A percentile compares a stretch with the other conserved stretches of the same genome.
These are phyloP conservation scores for Coccinonectria pachysandricola DNA, from an alignment of 2,329 filamentous ascomycete genomes.

Conservation along the genomic window DNA sequence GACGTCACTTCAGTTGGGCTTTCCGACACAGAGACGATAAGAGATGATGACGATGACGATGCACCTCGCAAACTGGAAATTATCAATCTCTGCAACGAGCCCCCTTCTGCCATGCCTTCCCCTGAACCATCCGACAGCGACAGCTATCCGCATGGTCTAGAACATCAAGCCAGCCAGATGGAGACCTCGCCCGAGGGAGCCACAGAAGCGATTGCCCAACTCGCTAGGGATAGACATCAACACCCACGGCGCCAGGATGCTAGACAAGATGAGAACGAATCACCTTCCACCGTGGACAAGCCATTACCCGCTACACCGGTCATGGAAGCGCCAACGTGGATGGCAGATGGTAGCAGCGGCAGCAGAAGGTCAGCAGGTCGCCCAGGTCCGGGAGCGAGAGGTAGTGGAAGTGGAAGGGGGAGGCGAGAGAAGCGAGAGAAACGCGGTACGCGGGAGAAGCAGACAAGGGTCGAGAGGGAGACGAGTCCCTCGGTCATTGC, in stretches of 20 bases:
- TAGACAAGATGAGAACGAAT: background rate
- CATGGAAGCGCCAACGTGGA: constrained; percentile 14
- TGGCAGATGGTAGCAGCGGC: too few relatives aligned
- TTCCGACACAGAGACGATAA: too few relatives aligned
- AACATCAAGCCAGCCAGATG: constrained; percentile 24
- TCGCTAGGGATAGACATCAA: constrained; percentile 11
- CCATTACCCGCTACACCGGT: constrained; percentile 22
- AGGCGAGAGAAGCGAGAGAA: too few relatives aligned
- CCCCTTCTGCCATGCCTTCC: background rate
- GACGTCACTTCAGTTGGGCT: too few relatives aligned
- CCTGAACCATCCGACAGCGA: constrained; percentile 2
- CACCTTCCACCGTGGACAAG: constrained; percentile 11
- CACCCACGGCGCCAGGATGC: too few relatives aligned
- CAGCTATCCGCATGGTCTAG: constrained; percentile 18
- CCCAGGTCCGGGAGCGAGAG: too few relatives aligned
- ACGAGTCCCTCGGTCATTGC: too few relatives aligned
- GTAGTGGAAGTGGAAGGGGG: too few relatives aligned
- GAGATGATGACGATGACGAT: background rate
- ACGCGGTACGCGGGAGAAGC: too few relatives aligned
- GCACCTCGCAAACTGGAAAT: background rate
- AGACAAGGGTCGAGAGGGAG: too few relatives aligned
- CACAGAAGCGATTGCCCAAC: constrained; percentile 17
- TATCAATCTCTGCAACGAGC: constrained; percentile 3
- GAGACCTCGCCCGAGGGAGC: constrained; percentile 16
- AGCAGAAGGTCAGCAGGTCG: too few relatives aligned